Percentiles rank a stretch among this genome's conserved stretches.
These are phyloP conservation scores for Pelargonium exstipulatum DNA, from an alignment of 441 rosid genomes.

Conservation along the genomic window DNA sequence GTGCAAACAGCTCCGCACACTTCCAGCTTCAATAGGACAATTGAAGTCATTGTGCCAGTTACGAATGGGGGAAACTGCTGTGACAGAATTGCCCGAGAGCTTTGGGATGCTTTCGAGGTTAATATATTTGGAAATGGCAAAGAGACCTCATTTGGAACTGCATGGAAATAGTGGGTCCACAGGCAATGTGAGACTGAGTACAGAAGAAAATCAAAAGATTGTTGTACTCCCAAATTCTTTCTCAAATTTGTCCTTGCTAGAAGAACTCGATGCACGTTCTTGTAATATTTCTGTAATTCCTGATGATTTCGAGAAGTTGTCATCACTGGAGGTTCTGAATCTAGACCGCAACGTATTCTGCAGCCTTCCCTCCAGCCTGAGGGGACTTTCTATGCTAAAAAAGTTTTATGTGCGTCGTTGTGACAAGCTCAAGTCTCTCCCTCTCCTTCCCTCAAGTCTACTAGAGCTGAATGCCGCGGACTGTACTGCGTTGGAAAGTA, in stretches of 20 bases:
- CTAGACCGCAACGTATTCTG: constrained; percentile 43
- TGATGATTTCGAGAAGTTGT: constrained; percentile 50
- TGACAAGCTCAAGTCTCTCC: constrained; percentile 43
- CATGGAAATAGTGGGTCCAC: not conserved
- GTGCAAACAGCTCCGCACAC: constrained; percentile 38
- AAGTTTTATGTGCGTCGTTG: constrained; percentile 40
- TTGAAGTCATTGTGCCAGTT: constrained; percentile 43
- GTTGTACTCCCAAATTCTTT: constrained; percentile 40
- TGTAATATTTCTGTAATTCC: constrained; percentile 51
- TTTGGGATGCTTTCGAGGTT: constrained; percentile 49
- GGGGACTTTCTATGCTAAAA: constrained; percentile 43
- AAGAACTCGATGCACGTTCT: constrained; percentile 51
- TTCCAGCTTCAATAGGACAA: constrained; percentile 50
- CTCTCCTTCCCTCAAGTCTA: constrained; percentile 51
- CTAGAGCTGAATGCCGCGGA: constrained; percentile 30
- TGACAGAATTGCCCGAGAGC: constrained; percentile 44
- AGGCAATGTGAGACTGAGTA: not conserved
- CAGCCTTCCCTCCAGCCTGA: constrained; percentile 55
- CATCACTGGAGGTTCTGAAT: constrained; percentile 33
- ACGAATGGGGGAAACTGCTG: constrained; percentile 40
- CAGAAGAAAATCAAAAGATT: constrained; percentile 6
- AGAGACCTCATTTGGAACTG: constrained; percentile 20
- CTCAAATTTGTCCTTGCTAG: constrained; percentile 36
- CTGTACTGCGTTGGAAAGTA: constrained; percentile 40
- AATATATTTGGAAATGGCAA: constrained; percentile 37